These are phyloP conservation scores for Whalleya microplaca DNA, from an alignment of 2,329 filamentous ascomycete species.

Conservation along the genomic window DNA sequence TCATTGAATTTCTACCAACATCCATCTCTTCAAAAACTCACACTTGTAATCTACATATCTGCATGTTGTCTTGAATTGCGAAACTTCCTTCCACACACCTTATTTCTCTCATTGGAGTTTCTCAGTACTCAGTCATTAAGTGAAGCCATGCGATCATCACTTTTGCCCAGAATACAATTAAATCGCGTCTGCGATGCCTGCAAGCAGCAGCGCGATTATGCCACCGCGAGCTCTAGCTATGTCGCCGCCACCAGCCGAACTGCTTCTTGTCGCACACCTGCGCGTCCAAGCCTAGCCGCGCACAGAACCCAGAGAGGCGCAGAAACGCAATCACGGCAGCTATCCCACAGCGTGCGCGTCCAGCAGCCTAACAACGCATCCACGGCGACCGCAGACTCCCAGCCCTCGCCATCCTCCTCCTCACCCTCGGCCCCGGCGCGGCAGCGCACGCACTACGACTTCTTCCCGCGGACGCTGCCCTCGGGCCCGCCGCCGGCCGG, in stretches of 20 bases:
- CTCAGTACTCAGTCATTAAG: neutral
- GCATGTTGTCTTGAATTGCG: neutral
- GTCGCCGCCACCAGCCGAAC: neutral
- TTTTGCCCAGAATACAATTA: conserved; percentile 23
- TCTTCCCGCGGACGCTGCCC: conserved; percentile 83
- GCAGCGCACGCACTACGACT: conserved; percentile 85
- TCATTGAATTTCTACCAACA: conserved; percentile 9
- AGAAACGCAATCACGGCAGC: neutral
- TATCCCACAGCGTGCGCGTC: conserved; percentile 2
- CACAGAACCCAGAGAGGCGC: neutral
- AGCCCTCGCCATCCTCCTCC: neutral
- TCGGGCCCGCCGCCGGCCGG: conserved; percentile 76
- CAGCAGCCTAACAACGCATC: conserved; percentile 10
- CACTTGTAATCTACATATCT: neutral
- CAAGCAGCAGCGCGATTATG: conserved; percentile 21
- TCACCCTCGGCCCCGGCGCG: neutral
- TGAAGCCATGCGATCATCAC: conserved; percentile 29
- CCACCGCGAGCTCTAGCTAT: conserved; percentile 6
- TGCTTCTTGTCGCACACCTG: neutral
- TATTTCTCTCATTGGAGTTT: neutral
- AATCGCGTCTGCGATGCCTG: conserved; percentile 36
- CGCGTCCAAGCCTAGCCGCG: neutral
- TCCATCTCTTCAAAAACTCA: too few relatives aligned
- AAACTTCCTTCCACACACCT: neutral
- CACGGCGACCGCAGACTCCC: neutral